Evolutionary conservation across 2,329 filamentous ascomycete species (phyloP), one percentile per base, ranked within the genome.

Genomic region (Trichoderma simmonsii): DNA sequence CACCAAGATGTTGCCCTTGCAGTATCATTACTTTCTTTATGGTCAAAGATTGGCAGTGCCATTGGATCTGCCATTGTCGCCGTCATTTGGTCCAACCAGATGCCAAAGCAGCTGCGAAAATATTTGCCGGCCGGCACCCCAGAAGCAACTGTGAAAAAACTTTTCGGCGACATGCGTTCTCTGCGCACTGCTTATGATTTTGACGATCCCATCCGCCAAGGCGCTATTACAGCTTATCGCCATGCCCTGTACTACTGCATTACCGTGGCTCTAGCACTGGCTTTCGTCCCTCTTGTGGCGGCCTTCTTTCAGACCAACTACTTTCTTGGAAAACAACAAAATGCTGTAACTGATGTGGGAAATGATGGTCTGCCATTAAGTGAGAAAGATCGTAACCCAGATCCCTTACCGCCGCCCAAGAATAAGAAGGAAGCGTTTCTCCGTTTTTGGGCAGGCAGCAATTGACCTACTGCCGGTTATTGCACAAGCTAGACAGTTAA

Each of bases 231-330:
- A n/a, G 74, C 81, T 3, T 82, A 83, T 72, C 73, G 78, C 4
- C 73, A 75, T 21, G 77, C 78, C 14, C 80, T 82, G 66, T 81
- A 80, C 15, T 79, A 79, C 56, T 81, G 82, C 14, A 75, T 79
- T 34, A 78, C 77, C 5, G 74, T 78, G 2, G 77, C 80, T 3
- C 72, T 82, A 51, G 76, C 76, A 1, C 73, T 83, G 30, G 77
- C 80, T 6, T 76, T 76, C 24, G 73, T 84, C 2, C 78, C 81
- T 1, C 71, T 82, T 15, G 66, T 83, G 5, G 80, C 78, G 2
- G 76, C 81, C 1, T 77, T 81, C 39, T 82, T 81, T 72, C 81
- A 82, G 78, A 81, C 81, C 34, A 79, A 83, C 73, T 83, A 75
- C 75, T 79, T 77, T 68, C 72, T 80, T 3, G 79, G 78, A 36